Conservation (phyloP, 306 rosid species). For the Vigna reflexopilosa region DNA sequence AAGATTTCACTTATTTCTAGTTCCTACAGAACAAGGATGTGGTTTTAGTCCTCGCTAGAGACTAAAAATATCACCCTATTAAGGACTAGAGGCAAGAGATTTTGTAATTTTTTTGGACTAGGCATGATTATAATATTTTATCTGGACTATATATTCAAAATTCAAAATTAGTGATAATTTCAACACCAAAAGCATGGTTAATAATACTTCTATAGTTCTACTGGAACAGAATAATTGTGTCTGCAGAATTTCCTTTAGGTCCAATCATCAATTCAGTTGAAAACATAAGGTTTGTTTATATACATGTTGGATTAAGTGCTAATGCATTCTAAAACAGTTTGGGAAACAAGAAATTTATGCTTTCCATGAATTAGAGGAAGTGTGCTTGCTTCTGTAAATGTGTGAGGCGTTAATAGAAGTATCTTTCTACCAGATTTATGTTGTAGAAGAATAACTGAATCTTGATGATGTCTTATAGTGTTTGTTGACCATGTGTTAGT, state of each 20-base stretch:
- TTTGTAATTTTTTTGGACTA: neutral
- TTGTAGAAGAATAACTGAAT: conserved; percentile 20
- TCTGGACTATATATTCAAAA: neutral
- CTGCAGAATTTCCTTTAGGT: neutral
- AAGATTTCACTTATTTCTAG: neutral
- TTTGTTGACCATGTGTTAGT: conserved; percentile 45
- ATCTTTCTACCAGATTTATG: conserved; percentile 3
- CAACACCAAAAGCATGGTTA: neutral
- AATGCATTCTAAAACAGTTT: neutral
- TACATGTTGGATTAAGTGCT: neutral
- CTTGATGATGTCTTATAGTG: neutral
- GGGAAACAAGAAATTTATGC: neutral
- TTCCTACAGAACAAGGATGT: neutral
- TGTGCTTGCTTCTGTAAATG: neutral
- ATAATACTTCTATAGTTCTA: neutral
- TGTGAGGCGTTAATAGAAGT: neutral
- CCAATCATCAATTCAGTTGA: conserved; percentile 6
- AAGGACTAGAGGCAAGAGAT: neutral
- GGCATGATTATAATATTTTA: neutral
- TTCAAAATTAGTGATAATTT: neutral
- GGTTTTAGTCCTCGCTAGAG: neutral
- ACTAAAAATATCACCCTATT: neutral
- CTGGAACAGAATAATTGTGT: conserved; percentile 5
- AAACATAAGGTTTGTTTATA: neutral
- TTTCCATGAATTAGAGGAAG: neutral